A percentile compares a stretch with the other conserved stretches of the same genome.
Conservation (phyloP, 371 early-diverging fungal species). For the Lichtheimia ramosa region DNA sequence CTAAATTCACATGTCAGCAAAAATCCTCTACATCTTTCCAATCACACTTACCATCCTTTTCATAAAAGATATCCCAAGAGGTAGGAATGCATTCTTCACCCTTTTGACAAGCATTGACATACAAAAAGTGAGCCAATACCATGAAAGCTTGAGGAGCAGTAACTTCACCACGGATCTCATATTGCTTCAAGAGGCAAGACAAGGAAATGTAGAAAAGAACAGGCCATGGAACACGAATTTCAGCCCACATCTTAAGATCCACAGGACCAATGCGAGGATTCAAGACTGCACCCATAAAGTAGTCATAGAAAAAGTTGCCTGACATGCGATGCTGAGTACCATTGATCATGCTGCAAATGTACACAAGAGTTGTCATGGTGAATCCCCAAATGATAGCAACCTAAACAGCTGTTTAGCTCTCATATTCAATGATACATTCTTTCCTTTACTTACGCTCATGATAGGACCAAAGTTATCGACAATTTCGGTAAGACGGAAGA, state of each 20-base stretch:
- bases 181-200: slow-evolving; percentile 72
- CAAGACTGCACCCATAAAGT: slow-evolving; percentile 70
- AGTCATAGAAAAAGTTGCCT: slow-evolving; percentile 79
- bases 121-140: slow-evolving; percentile 75
- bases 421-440: background rate
- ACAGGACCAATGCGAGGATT: slow-evolving; percentile 78
- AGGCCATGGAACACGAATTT: slow-evolving; percentile 79
- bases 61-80: slow-evolving; percentile 70
- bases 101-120: slow-evolving; percentile 74
- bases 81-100: slow-evolving; percentile 79
- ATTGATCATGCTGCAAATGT: slow-evolving; percentile 28
- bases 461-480: slow-evolving; percentile 64
- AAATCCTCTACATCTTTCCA: background rate
- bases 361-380: slow-evolving; percentile 46
- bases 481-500: slow-evolving; percentile 55
- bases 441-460: slow-evolving; percentile 40
- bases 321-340: slow-evolving; percentile 63
- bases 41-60: slow-evolving; percentile 50
- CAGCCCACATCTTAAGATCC: slow-evolving; percentile 87
- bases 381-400: slow-evolving; percentile 58
- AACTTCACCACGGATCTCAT: slow-evolving; percentile 59
- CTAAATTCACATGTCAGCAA: slow-evolving; percentile 15
- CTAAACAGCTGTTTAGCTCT: slow-evolving; percentile 1
- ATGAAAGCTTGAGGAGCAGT: slow-evolving; percentile 70
- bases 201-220: slow-evolving; percentile 68